phyloP scores from a whole-genome alignment of 768 basidiomycete species.

The Leccinum imitatum region DNA sequence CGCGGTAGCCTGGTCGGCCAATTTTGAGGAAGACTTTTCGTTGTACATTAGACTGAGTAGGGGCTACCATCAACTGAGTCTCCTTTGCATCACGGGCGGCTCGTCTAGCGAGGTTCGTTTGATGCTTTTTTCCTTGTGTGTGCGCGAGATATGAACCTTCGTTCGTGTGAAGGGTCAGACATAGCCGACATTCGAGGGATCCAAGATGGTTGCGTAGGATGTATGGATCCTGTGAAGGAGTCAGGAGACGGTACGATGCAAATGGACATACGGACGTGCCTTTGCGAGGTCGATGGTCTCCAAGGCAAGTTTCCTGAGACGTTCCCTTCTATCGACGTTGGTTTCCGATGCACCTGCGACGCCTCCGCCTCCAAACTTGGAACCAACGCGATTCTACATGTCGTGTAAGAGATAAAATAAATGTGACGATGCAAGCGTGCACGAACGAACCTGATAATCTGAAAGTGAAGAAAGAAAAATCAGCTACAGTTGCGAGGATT shows the following conservation, averaged over 20 bases:
- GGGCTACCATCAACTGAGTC: constrained; percentile 84
- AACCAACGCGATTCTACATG: constrained; percentile 88
- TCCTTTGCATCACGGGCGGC: constrained; percentile 98
- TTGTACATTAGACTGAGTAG: constrained; percentile 73
- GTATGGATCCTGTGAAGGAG: constrained; percentile 77
- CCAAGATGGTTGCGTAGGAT: constrained; percentile 98
- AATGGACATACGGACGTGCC: constrained; percentile 42
- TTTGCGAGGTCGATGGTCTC: constrained; percentile 99
- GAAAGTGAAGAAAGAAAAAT: constrained; percentile 7
- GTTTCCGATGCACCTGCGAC: constrained; percentile 94
- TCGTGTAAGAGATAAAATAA: constrained; percentile 2
- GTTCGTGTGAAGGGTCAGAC: constrained; percentile 97
- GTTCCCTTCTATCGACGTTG: constrained; percentile 93
- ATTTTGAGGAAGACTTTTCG: constrained; percentile 98
- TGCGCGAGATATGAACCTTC: constrained; percentile 99
- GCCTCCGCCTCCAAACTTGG: constrained; percentile 95
- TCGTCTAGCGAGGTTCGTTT: constrained; percentile 95
- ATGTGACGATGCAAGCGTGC: background rate
- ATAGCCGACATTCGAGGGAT: constrained; percentile 96
- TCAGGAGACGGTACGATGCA: constrained; percentile 3
- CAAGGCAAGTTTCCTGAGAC: constrained; percentile 89
- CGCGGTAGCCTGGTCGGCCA: constrained; percentile 91
- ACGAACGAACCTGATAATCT: constrained; percentile 69
- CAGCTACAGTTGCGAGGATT: background rate
- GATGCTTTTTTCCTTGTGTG: constrained; percentile 99